Evolutionary conservation across 1,284 basidiomycete genomes (phyloP).

Genomic region (Moniliophthora roreri): DNA sequence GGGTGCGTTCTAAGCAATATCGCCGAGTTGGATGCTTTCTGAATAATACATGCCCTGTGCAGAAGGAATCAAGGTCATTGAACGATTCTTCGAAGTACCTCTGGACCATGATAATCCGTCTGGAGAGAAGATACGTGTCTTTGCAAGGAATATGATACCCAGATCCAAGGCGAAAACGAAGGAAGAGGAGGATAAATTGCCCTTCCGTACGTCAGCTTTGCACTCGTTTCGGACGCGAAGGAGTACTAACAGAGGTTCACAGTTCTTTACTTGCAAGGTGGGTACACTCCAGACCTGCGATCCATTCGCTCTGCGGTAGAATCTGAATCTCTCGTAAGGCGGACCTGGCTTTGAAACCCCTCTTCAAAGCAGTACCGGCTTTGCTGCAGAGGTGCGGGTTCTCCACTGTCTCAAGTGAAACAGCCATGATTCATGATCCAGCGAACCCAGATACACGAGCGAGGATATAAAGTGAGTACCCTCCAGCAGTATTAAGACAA

Average conservation of each 20-base stretch:
- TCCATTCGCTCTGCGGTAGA: not conserved
- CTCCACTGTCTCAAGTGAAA: no score
- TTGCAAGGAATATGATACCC: constrained; percentile 45
- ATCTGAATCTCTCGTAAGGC: constrained; percentile 23
- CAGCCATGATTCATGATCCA: not conserved
- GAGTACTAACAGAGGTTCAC: constrained; percentile 11
- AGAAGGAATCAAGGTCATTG: constrained; percentile 47
- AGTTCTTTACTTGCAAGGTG: constrained; percentile 50
- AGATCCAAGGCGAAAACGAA: constrained; percentile 38
- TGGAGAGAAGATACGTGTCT: constrained; percentile 45
- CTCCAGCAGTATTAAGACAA: not conserved
- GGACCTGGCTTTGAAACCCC: constrained; percentile 47
- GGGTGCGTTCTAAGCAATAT: no score
- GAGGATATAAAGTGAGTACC: constrained; percentile 47
- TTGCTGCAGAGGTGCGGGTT: constrained; percentile 33
- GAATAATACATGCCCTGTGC: no score
- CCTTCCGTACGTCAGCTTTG: constrained; percentile 31
- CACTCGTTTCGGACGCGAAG: not conserved
- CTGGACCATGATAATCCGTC: constrained; percentile 42
- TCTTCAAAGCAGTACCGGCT: constrained; percentile 31
- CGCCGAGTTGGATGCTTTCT: no score
- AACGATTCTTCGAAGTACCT: constrained; percentile 50
- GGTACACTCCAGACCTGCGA: not conserved
- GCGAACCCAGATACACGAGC: constrained; percentile 40
- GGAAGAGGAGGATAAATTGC: constrained; percentile 41